Conservation (phyloP, 2,329 filamentous ascomycete genomes). For the Endoconidiophora laricicola region DNA sequence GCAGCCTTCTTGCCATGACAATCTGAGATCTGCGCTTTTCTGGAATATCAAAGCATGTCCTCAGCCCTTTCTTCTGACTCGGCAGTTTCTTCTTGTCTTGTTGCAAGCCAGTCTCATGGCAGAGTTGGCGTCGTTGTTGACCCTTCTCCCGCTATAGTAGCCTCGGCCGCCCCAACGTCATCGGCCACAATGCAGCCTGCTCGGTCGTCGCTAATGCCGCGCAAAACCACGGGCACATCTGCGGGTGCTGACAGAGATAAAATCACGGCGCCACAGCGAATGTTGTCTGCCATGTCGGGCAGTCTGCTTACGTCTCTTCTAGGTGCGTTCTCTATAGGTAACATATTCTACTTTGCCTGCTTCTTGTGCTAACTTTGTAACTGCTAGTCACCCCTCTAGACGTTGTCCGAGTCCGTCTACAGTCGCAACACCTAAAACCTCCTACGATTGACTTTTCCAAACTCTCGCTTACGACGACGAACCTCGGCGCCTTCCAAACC, state of each 20-base stretch:
- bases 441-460: constrained; percentile 37
- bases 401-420: constrained; percentile 85
- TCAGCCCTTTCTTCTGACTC: too few relatives aligned
- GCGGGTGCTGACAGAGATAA: constrained; percentile 30
- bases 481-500: constrained; percentile 52
- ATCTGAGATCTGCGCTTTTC: too few relatives aligned
- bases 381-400: constrained; percentile 80
- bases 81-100: too few relatives aligned
- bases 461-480: constrained; percentile 33
- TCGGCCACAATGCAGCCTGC: background rate
- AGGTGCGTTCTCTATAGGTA: constrained; percentile 35
- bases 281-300: constrained; percentile 83
- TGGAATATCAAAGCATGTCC: too few relatives aligned
- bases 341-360: background rate
- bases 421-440: constrained; percentile 53
- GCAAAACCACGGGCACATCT: background rate
- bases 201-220: background rate
- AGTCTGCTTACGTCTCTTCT: constrained; percentile 80
- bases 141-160: too few relatives aligned
- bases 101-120: too few relatives aligned
- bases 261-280: constrained; percentile 74
- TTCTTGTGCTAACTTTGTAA: constrained; percentile 2
- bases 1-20: too few relatives aligned
- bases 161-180: background rate
- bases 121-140: too few relatives aligned